Conservation (phyloP, 2,329 filamentous ascomycete genomes). For the Talaromyces sp. region DNA sequence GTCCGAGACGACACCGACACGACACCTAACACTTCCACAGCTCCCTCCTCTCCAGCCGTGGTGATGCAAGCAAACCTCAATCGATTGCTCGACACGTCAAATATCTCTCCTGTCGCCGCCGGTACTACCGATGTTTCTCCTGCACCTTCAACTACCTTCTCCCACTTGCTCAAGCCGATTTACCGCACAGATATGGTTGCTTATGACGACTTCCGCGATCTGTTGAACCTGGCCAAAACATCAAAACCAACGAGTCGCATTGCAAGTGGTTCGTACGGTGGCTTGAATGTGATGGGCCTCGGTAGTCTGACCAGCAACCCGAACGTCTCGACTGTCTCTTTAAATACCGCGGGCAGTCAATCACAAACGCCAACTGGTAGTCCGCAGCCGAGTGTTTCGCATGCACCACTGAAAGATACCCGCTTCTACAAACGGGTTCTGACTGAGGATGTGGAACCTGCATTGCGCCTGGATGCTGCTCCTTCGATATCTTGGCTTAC, state of each 20-base stretch:
- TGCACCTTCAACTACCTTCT: slow-evolving; percentile 66
- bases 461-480: slow-evolving; percentile 79
- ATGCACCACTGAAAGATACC: slow-evolving; percentile 69
- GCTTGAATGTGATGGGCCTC: slow-evolving; percentile 55
- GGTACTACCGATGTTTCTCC: slow-evolving; percentile 51
- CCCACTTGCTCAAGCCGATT: slow-evolving; percentile 75
- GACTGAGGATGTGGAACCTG: slow-evolving; percentile 89
- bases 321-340: slow-evolving; percentile 57
- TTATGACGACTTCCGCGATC: slow-evolving; percentile 77
- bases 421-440: slow-evolving; percentile 90
- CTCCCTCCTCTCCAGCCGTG: slow-evolving; percentile 75
- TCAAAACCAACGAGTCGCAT: slow-evolving; percentile 60
- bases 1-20: slow-evolving; percentile 63
- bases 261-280: slow-evolving; percentile 66
- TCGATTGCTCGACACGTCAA: slow-evolving; percentile 57
- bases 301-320: slow-evolving; percentile 42
- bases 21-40: slow-evolving; percentile 59
- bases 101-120: slow-evolving; percentile 45
- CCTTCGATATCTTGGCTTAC: slow-evolving; percentile 92
- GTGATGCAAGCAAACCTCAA: slow-evolving; percentile 41
- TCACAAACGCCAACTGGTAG: slow-evolving; percentile 45
- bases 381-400: slow-evolving; percentile 38
- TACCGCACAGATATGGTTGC: slow-evolving; percentile 74
- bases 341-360: slow-evolving; percentile 40
- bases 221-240: slow-evolving; percentile 64